Percentiles rank a stretch among this genome's conserved stretches.
Evolutionary conservation across 108 stramenopile genomes (phyloP).

Genomic region (Nitzschia sp.): DNA sequence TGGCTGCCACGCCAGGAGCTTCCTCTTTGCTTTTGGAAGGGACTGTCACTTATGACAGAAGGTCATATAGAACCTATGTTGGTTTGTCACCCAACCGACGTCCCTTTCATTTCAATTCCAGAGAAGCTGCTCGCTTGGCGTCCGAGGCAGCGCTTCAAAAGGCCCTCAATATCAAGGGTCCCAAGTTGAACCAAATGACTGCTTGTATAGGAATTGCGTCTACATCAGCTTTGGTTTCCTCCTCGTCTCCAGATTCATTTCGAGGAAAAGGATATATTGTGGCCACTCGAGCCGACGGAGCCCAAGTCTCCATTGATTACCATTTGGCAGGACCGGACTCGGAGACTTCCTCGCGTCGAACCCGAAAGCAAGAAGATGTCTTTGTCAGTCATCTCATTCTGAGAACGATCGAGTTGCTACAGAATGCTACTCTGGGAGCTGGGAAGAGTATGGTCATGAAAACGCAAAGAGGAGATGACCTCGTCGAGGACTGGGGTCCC

Average conservation of each 20-base stretch:
- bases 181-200: conserved; percentile 29
- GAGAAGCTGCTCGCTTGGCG: conserved; percentile 51
- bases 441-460: background rate
- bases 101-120: conserved; percentile 16
- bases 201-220: conserved; percentile 63
- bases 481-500: conserved; percentile 7
- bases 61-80: conserved; percentile 62
- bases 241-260: background rate
- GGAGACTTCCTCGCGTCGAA: background rate
- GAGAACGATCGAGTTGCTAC: conserved; percentile 14
- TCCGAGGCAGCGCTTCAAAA: conserved; percentile 59
- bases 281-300: conserved; percentile 51
- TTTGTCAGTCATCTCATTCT: conserved; percentile 35
- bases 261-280: conserved; percentile 37
- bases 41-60: conserved; percentile 62
- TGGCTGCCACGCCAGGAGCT: conserved; percentile 73
- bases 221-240: conserved; percentile 56
- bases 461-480: conserved; percentile 14
- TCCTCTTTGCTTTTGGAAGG: conserved; percentile 66
- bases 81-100: conserved; percentile 12
- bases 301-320: conserved; percentile 19
- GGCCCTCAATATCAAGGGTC: conserved; percentile 42
- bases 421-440: background rate
- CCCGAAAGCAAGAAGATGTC: conserved; percentile 42
- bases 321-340: background rate